These are phyloP conservation scores for Rauvolfia tetraphylla DNA, from an alignment of 257 asterid genomes.

Conservation along the genomic window DNA sequence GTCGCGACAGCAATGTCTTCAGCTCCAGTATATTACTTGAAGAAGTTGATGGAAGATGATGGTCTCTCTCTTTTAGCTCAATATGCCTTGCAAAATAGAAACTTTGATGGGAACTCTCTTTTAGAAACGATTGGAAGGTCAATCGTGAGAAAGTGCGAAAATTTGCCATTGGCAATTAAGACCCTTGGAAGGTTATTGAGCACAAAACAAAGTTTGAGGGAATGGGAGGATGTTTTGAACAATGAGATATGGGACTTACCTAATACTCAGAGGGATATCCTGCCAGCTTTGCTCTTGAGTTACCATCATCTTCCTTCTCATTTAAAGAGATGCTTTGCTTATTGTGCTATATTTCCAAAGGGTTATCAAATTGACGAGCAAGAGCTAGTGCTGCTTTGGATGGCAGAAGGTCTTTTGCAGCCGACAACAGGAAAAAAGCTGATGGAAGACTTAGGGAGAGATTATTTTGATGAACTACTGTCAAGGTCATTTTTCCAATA, in stretches of 20 bases:
- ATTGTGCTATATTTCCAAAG: constrained; percentile 30
- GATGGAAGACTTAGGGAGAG: constrained; percentile 19
- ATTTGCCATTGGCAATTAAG: constrained; percentile 23
- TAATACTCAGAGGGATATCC: constrained; percentile 1
- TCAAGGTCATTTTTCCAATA: constrained; percentile 19
- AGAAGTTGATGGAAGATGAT: constrained; percentile 13
- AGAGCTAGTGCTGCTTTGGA: constrained; percentile 21
- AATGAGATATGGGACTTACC: constrained; percentile 22
- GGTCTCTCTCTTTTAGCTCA: constrained; percentile 11
- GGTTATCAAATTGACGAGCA: constrained; percentile 14
- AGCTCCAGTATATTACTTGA: background rate
- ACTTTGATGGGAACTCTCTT: background rate
- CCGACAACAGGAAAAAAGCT: background rate
- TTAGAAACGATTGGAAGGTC: constrained; percentile 8
- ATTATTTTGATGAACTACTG: constrained; percentile 21
- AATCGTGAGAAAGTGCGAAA: constrained; percentile 16
- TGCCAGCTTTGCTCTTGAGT: constrained; percentile 20
- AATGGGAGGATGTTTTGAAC: constrained; percentile 19
- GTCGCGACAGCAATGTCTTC: constrained; percentile 12
- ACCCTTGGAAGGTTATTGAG: constrained; percentile 16
- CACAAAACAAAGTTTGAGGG: background rate
- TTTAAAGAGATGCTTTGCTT: constrained; percentile 24
- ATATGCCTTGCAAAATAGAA: constrained; percentile 10
- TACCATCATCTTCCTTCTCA: constrained; percentile 26
- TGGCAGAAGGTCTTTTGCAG: constrained; percentile 22